Percentiles rank a stretch among this genome's conserved stretches.
Evolutionary conservation across 2,329 filamentous ascomycete species (phyloP).

Genomic region (Fusarium vanettenii): DNA sequence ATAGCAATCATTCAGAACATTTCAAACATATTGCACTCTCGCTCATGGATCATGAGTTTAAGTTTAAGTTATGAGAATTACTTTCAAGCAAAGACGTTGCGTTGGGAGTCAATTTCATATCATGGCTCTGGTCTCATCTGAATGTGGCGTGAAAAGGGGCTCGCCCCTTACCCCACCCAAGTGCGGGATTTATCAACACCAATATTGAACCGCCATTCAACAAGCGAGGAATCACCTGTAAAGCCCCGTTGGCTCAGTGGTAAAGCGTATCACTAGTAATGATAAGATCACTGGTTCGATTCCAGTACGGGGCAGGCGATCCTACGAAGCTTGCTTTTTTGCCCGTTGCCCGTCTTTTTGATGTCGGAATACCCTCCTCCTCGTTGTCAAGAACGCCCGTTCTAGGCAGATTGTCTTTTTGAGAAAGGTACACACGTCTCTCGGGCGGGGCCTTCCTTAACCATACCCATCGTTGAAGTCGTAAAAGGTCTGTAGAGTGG

Average conservation of each 20-base stretch:
- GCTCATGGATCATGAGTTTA: background rate
- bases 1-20: background rate
- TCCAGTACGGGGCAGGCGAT: background rate
- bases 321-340: background rate
- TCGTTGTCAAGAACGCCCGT: background rate
- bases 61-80: background rate
- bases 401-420: background rate
- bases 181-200: background rate
- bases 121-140: background rate
- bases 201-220: accelerated
- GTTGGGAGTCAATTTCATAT: background rate
- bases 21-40: background rate
- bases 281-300: slow-evolving; percentile 1
- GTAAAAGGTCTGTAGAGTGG: background rate
- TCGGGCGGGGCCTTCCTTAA: background rate
- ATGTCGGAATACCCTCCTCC: background rate
- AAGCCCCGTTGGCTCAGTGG: slow-evolving; percentile 43
- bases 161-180: too few relatives aligned
- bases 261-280: slow-evolving; percentile 41
- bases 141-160: background rate
- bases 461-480: background rate
- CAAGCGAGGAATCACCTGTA: slow-evolving; percentile 20
- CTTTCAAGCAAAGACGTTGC: background rate
- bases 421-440: background rate
- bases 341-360: background rate